Base-by-base conservation (phyloP, 129 eudicot species). In the Chrysanthemum seticuspe region DNA sequence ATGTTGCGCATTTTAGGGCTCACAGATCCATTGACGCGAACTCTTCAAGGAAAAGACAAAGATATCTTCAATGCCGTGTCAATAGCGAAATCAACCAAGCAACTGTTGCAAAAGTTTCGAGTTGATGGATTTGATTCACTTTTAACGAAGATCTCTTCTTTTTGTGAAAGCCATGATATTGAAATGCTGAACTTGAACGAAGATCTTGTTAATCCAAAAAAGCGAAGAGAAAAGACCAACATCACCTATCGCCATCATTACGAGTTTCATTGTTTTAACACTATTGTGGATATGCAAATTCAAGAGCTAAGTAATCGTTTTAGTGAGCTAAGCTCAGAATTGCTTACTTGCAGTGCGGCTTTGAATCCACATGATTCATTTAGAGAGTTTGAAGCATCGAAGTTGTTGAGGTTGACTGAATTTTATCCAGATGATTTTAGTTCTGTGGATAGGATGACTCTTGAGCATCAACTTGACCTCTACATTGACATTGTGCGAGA, bases 1-100 rank as follows among this genome's bases (percentile, higher is more conserved):
- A 70, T 53, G 74, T 44, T 71, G 56, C 34, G 15, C 40, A 71
- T 71, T 25, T 58, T 71, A 36, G 76, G 76, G 31, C 65, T 71
- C 57, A 71, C 76, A 16, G 21, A 57, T 36, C 18, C 21, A 10
- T 71, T 71, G 54, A 56, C 76, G n/a, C 62, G 15, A 14, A 19
- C 74, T 52, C 49, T 70, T 14, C 63, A 52, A 70, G 55, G 62
- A 54, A 52, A 70, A 53, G 74, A 70, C 27, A 47, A 9, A 70
- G 62, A 70, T 70, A 70, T 70, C 40, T 13, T 71, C 16, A 56
- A 71, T 56, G 47, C 66, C 16, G 23, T 31, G 10, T n/a, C 67
- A 58, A n/a, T 71, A 25, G 66, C 44, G 4, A 55, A 56, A 71
- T n/a, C 49, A 57, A 71, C 76, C 16, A 71, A 55, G 18, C 49